Percentiles rank a stretch among this genome's conserved stretches.
These are phyloP conservation scores for Aquanectria penicillioides DNA, from an alignment of 2,329 filamentous ascomycete species.

Conservation along the genomic window DNA sequence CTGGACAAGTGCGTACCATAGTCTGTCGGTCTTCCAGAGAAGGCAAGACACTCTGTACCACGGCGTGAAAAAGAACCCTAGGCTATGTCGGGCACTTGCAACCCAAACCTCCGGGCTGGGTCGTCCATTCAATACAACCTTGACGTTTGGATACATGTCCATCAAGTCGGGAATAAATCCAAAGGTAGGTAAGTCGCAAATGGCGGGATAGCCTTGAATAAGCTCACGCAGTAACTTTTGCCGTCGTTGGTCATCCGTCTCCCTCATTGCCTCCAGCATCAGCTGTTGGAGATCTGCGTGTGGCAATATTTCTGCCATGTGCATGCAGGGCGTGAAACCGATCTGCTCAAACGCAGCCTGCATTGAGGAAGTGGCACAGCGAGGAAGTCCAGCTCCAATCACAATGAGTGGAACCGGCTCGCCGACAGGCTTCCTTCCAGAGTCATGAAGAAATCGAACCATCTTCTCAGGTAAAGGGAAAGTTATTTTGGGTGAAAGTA, in stretches of 20 bases:
- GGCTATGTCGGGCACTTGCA: constrained; percentile 36
- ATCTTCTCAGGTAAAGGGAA: too few species aligned
- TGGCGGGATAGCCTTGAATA: constrained; percentile 44
- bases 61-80: constrained; percentile 43
- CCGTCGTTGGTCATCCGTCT: constrained; percentile 39
- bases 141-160: constrained; percentile 50
- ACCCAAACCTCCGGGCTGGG: constrained; percentile 40
- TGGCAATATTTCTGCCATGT: constrained; percentile 45
- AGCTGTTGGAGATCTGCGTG: constrained; percentile 37
- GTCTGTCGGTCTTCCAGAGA: constrained; percentile 41
- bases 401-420: too few species aligned
- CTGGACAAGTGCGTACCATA: constrained; percentile 41
- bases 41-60: constrained; percentile 39
- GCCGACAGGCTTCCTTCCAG: too few species aligned
- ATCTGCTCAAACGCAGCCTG: constrained; percentile 47
- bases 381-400: too few species aligned
- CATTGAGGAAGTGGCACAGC: constrained; percentile 48
- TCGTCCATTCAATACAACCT: constrained; percentile 46
- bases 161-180: constrained; percentile 49
- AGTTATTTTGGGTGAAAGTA: too few species aligned
- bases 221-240: constrained; percentile 44
- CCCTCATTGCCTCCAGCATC: constrained; percentile 39
- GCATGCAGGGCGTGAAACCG: constrained; percentile 44
- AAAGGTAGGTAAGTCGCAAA: constrained; percentile 44
- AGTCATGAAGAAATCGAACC: too few species aligned